Base-by-base conservation (phyloP, 495 filamentous ascomycete species). In the Penicillium samsonianum region DNA sequence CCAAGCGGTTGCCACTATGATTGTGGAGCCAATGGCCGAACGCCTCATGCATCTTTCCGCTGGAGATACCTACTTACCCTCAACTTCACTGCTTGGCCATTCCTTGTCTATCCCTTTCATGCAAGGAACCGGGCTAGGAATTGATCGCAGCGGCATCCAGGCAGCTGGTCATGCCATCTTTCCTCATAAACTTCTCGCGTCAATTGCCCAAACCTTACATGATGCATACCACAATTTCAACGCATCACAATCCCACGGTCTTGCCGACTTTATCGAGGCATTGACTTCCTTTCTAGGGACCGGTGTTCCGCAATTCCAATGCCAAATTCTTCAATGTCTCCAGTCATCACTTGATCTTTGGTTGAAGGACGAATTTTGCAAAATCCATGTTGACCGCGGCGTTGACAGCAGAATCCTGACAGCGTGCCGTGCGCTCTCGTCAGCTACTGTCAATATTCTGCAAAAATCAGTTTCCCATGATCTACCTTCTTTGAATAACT, bases 21-120 rank as follows among this genome's bases (percentile, higher is more conserved):
- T 89, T 12, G 75, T 91, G 26, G 90, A 92, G 55, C 90, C 90
- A 10, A 67, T 96, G 20, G 83, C 90, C 5, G 84, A 83, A 46
- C 65, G 53, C 16, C 60, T 76, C 26, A 62, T 65, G 45, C 48
- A 30, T 28, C 43, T 73, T 26, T 41, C 57, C 16, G 53, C 57
- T 31, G 47, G 25, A 4, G 58, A 68, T 23, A 56, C 65, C 2
- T 74, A 68, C 58, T 31, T 65, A 16, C 69, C 73, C 7, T 65
- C 62, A 19, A 66, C 66, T 7, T 69, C 73, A 25, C 61, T 79
- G 2, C 61, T 78, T 22, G 53, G 64, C 3, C 73, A 76, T 48
- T 67, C 69, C 9, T 54, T 71, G 30, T 67, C 73, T 11, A 65
- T 76, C 38, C 57, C 72, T 33, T 74, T 71, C 57, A 60, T 60